These are phyloP conservation scores for Termitomyces sp. DNA, from an alignment of 768 basidiomycete species.

Conservation along the genomic window DNA sequence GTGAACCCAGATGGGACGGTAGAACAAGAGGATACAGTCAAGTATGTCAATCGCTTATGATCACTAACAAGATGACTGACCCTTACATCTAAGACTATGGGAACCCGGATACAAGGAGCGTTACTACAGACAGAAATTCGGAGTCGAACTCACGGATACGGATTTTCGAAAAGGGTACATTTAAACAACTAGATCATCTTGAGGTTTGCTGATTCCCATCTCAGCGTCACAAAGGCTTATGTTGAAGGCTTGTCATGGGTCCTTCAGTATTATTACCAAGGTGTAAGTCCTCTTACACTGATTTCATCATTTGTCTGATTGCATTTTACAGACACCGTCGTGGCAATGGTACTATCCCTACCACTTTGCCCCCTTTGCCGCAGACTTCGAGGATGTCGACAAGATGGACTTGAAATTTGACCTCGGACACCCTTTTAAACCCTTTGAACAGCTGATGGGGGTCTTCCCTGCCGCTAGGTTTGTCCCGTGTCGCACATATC, in stretches of 20 bases:
- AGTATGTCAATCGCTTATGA: conserved; percentile 43
- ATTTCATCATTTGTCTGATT: not conserved
- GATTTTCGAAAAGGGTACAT: conserved; percentile 72
- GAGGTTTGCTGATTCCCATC: not conserved
- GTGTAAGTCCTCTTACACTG: conserved; percentile 43
- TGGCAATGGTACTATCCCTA: conserved; percentile 99
- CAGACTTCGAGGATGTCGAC: conserved; percentile 79
- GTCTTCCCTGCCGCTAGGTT: conserved; percentile 95
- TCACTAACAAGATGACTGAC: not conserved
- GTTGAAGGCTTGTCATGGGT: conserved; percentile 97
- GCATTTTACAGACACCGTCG: conserved; percentile 64
- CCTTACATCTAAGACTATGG: conserved; percentile 62
- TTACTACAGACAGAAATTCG: conserved; percentile 94
- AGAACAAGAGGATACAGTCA: conserved; percentile 89
- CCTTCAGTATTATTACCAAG: conserved; percentile 96
- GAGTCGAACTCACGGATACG: conserved; percentile 59
- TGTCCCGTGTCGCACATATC: conserved; percentile 2
- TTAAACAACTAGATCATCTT: not conserved
- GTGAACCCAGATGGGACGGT: conserved; percentile 91
- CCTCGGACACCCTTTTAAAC: conserved; percentile 85
- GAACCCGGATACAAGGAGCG: conserved; percentile 94
- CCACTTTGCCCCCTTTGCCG: conserved; percentile 97
- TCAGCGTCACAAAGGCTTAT: conserved; percentile 76
- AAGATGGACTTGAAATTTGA: conserved; percentile 78
- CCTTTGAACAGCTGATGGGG: conserved; percentile 97